Evolutionary conservation across 202 grass and related monocot genomes (phyloP).

Genomic region (Schoenoplectus triqueter): DNA sequence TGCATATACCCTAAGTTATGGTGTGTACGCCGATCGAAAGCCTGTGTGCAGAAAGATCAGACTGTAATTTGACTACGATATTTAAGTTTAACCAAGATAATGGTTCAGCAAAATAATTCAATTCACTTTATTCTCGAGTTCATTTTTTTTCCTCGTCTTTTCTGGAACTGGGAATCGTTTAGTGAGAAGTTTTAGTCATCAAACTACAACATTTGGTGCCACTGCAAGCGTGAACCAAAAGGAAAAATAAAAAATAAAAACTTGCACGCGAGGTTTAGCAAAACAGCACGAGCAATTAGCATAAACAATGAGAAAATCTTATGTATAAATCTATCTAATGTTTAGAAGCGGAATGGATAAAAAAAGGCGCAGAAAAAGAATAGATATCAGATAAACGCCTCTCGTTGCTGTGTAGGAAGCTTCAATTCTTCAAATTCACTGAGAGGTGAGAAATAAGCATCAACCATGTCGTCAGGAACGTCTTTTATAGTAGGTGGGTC

Average conservation of each 20-base stretch:
- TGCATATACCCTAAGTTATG: too few species aligned
- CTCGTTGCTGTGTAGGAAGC: constrained; percentile 71
- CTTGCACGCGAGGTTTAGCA: neutral
- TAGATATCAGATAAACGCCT: constrained; percentile 68
- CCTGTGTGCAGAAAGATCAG: too few species aligned
- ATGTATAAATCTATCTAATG: constrained; percentile 18
- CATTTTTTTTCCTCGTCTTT: constrained; percentile 1
- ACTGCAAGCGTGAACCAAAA: neutral
- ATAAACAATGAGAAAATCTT: constrained; percentile 27
- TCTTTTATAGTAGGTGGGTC: constrained; percentile 84
- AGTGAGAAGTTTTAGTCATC: neutral
- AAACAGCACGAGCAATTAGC: neutral
- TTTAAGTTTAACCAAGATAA: neutral
- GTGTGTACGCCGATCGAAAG: too few species aligned
- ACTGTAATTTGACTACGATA: neutral
- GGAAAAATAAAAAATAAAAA: neutral
- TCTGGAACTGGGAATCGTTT: neutral
- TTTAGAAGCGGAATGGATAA: neutral
- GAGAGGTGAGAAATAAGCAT: constrained; percentile 76
- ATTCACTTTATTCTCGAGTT: neutral
- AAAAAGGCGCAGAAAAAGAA: neutral
- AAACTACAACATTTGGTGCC: neutral
- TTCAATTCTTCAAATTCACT: constrained; percentile 83
- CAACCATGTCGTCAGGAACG: constrained; percentile 80
- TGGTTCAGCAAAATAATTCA: neutral